Percentiles rank a stretch among this genome's conserved stretches.
These are phyloP conservation scores for Sporothrix protearum DNA, from an alignment of 2,329 filamentous ascomycete species.

Conservation along the genomic window DNA sequence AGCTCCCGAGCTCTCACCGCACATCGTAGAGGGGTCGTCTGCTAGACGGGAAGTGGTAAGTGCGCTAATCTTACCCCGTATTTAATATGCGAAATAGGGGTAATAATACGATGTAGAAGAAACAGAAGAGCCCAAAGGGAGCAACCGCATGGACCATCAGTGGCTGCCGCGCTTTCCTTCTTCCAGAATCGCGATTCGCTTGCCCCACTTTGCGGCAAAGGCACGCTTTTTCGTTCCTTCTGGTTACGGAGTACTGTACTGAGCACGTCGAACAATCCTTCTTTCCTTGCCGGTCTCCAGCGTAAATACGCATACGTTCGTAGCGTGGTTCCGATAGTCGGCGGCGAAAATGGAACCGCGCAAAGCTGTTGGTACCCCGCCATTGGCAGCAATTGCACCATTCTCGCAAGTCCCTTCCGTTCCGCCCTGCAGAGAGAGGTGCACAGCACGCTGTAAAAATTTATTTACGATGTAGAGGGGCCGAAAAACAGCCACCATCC, in stretches of 20 bases:
- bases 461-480: conserved; percentile 10
- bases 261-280: background rate
- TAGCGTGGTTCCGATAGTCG: conserved; percentile 26
- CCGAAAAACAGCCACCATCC: conserved; percentile 20
- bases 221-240: too few species aligned
- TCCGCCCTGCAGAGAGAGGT: background rate
- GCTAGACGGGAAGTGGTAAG: conserved; percentile 10
- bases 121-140: background rate
- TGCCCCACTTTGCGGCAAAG: conserved; percentile 7
- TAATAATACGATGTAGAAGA: conserved; percentile 25
- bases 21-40: conserved; percentile 4
- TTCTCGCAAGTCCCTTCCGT: conserved; percentile 9
- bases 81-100: conserved; percentile 26
- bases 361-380: conserved; percentile 19
- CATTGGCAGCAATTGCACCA: conserved; percentile 22
- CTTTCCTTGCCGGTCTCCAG: background rate
- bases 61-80: conserved; percentile 20
- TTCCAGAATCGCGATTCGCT: conserved; percentile 18
- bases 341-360: conserved; percentile 12
- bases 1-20: background rate
- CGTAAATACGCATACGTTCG: background rate
- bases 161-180: background rate
- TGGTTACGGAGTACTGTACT: too few species aligned
- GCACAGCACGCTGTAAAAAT: conserved; percentile 14
- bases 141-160: conserved; percentile 9